Evolutionary conservation across 2,329 filamentous ascomycete genomes (phyloP).

Genomic region (Fusarium equiseti): DNA sequence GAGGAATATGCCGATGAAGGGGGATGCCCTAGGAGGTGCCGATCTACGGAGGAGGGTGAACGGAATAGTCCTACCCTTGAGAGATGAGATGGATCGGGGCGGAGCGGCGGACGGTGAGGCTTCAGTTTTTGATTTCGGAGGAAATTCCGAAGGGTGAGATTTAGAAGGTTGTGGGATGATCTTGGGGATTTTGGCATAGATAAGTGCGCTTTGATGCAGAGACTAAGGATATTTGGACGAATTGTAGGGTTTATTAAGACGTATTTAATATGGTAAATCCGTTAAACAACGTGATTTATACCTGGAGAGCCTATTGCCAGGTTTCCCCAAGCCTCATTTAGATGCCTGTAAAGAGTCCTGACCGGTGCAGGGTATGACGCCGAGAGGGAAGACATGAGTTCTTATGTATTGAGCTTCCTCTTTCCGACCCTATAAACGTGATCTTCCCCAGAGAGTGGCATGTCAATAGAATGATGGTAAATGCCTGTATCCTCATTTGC

Average conservation of each 20-base stretch:
- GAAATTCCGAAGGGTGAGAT: constrained; percentile 28
- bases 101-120: constrained; percentile 18
- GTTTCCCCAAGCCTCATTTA: constrained; percentile 3
- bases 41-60: constrained; percentile 40
- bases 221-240: constrained; percentile 3
- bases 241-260: constrained; percentile 5
- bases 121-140: constrained; percentile 26
- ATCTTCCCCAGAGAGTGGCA: constrained; percentile 37
- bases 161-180: constrained; percentile 18
- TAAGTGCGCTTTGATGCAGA: neutral
- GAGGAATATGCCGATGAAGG: constrained; percentile 38
- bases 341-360: neutral
- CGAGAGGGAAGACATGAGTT: constrained; percentile 23
- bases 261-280: constrained; percentile 8
- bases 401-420: constrained; percentile 20
- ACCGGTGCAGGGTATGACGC: constrained; percentile 25
- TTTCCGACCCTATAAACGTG: constrained; percentile 15
- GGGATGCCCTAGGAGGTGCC: constrained; percentile 33
- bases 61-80: constrained; percentile 4
- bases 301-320: neutral
- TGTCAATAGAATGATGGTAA: constrained; percentile 46
- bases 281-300: constrained; percentile 4
- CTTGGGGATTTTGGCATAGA: constrained; percentile 10
- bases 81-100: constrained; percentile 16
- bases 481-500: constrained; percentile 44